Evolutionary conservation across 1,284 basidiomycete species (phyloP).

Genomic region (Entoloma clypeatum): DNA sequence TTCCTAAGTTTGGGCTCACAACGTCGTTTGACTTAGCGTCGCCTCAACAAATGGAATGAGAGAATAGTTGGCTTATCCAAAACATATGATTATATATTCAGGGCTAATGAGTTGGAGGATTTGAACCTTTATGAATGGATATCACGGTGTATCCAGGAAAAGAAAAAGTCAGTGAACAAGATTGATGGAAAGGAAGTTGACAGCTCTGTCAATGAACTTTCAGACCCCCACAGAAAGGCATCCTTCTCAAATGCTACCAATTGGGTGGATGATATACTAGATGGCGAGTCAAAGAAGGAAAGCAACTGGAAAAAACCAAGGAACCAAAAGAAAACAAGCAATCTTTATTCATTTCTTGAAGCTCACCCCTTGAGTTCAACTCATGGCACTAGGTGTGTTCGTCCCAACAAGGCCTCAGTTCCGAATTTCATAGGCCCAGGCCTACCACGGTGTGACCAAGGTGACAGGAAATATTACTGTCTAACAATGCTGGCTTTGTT

Average conservation of each 20-base stretch:
- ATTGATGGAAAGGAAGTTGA: not conserved
- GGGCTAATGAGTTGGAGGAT: constrained; percentile 13
- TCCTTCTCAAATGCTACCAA: not conserved
- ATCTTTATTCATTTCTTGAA: not conserved
- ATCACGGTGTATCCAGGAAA: constrained; percentile 7
- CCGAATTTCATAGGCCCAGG: not conserved
- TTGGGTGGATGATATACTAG: not conserved
- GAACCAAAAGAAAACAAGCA: not conserved
- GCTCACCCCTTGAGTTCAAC: not conserved
- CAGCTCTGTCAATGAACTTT: not conserved
- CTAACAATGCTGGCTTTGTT: constrained; percentile 1
- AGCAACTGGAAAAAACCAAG: not conserved
- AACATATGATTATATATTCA: constrained; percentile 18
- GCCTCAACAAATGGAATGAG: constrained; percentile 7
- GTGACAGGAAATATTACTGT: too few relatives aligned
- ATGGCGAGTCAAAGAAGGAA: not conserved
- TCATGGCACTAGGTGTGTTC: not conserved
- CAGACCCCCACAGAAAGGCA: not conserved
- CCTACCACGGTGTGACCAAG: not conserved
- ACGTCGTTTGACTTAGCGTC: too few relatives aligned
- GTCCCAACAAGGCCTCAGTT: not conserved
- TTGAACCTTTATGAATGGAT: constrained; percentile 23
- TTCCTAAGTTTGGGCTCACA: too few relatives aligned
- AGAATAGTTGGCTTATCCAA: constrained; percentile 12
- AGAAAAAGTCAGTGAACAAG: not conserved